Base-by-base conservation (phyloP, 2,329 filamentous ascomycete species). In the Xylaria polymorpha region DNA sequence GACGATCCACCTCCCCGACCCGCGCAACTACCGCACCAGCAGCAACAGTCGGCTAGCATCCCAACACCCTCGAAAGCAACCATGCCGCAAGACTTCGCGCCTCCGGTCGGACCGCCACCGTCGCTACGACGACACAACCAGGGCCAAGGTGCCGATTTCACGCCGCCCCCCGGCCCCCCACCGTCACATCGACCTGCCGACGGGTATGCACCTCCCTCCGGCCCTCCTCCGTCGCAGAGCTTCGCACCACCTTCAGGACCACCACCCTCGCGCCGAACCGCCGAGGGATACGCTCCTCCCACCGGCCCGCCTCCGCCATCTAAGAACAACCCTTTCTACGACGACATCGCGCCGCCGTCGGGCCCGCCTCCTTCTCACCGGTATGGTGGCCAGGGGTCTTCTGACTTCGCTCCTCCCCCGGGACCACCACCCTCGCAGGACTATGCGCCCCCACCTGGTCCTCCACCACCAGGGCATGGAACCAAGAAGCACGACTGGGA, bases 401-500 rank as follows among this genome's bases (percentile, higher is more conserved):
- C 66, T 74, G 74, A 77, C 25, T 82, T 77, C 67, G 77, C 76
- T 51, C 77, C 79, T 48, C 80, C 81, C 1, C 70, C 78, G 2
- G 81, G 80, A 15, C 80, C 81, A 14, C 81, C 81, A 14, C 80
- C 80, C 0, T 73, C 69, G 6, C 74, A 77, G 37, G 68, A 74
- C 25, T 75, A 73, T 46, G 72, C 70, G 6, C 74, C 74, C 25
- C 76, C 73, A 41, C 62, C 74, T 4, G 80, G 78, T 18, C 81
- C 78, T 12, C 82, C 79, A 0, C 80, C 82, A 2, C 68, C 70
- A 2, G 69, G 62, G 4, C 29, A 50, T 4, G 39, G 66, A 3
- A 10, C n/a, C 20, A 74, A 75, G 4, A 78, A 88, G 73, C 91
- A 94, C 77, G 88, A 92, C 80, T 94, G 92, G 92, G 85, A 90